Evolutionary conservation across 768 basidiomycete species (phyloP), one percentile per base, ranked within the genome.

Genomic region (Auriscalpium vulgare): DNA sequence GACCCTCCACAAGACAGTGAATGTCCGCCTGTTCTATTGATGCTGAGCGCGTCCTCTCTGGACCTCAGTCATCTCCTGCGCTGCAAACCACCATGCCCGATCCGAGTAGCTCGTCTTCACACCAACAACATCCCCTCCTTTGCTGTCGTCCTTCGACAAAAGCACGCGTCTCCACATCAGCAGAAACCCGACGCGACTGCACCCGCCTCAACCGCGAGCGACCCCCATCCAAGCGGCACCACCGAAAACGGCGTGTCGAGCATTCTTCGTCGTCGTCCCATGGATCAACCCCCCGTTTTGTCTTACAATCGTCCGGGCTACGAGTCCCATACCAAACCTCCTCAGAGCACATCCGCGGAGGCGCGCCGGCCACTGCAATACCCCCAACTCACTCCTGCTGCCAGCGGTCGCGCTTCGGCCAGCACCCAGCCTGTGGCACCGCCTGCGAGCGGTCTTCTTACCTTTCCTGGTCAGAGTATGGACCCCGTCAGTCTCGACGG

Each of bases 11-110:
- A 7, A 53, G 48, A 55, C 38, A 35, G 65, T 88, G 86, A 78
- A 88, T 89, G 87, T 84, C 78, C 85, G 81, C 75, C 76, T 73
- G 73, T 71, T 70, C 66, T 73, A 83, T 87, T 83, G 79, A 91
- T 90, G 88, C 80, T 88, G 73, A 82, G 82, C 83, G 86, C 81
- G 82, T 86, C 85, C 80, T 83, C 80, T 77, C 78, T 78, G 80
- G 83, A 82, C 80, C 78, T 81, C 76, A 74, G 69, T 75, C 69
- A 73, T 69, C 67, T 66, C 65, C 71, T 68, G 61, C 69, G 71
- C 60, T 69, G 71, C 67, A 67, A 66, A 62, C 64, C 65, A 65
- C 43, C 57, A 50, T 54, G 43, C 53, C 55, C 47, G 54, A 43
- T 45, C 54, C 56, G 53, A 51, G 54, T 58, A 54, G 34, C 13